Conservation (phyloP, 2,329 filamentous ascomycete species). For the Aspergillus sp. region DNA sequence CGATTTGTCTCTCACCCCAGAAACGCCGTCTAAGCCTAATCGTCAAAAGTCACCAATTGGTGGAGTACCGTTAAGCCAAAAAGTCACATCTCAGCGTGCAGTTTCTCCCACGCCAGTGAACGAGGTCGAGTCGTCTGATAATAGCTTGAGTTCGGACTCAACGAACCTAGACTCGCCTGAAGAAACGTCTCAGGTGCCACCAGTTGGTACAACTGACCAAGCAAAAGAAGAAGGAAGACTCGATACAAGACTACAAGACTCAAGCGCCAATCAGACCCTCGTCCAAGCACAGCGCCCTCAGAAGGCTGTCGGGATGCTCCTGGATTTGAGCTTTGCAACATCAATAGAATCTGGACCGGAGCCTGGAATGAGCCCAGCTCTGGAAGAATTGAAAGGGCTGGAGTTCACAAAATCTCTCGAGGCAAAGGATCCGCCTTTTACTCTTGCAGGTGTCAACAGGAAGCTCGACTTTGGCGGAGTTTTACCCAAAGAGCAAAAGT, state of each 20-base stretch:
- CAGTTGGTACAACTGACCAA: neutral
- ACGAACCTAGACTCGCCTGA: neutral
- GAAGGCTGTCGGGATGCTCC: slow-evolving; percentile 14
- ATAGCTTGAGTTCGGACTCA: neutral
- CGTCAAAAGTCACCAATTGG: neutral
- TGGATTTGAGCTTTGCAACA: slow-evolving; percentile 21
- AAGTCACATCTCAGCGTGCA: neutral
- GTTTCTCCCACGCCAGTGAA: neutral
- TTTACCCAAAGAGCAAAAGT: neutral
- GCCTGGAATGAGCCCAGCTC: slow-evolving; percentile 14
- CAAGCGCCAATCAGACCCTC: neutral
- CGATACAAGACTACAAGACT: neutral
- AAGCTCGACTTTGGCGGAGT: neutral
- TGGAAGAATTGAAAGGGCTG: slow-evolving; percentile 23
- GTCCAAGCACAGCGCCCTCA: neutral
- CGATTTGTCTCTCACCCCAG: neutral
- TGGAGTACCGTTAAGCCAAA: neutral
- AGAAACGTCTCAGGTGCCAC: neutral
- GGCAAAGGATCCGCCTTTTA: neutral
- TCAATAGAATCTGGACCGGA: neutral
- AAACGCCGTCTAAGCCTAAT: neutral
- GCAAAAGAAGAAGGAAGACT: neutral
- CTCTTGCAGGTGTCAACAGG: neutral
- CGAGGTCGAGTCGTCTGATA: neutral
- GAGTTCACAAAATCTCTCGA: slow-evolving; percentile 14